Base-by-base conservation (phyloP, 1,139 yeast genomes). In the Geotrichum klebahnii region DNA sequence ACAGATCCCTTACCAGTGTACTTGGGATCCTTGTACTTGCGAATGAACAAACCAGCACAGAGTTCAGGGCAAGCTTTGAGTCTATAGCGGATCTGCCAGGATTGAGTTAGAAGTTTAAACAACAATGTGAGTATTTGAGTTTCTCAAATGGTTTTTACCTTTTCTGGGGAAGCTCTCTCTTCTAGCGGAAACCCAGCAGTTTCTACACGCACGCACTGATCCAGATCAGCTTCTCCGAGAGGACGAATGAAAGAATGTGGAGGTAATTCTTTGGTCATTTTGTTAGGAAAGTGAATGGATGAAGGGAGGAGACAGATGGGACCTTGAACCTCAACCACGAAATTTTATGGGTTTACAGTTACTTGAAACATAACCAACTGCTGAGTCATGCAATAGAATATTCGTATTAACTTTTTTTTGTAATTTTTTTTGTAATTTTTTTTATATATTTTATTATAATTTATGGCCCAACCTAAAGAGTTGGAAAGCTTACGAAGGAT, bases 21-120 rank as follows among this genome's bases (percentile, higher is more conserved):
- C 24, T 35, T 41, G 28, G 48, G 52, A 42, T 33, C 51, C 33
- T 55, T 51, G 67, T 82, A 86, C 53, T 80, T 81, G 64, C 97
- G 77, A 47, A 86, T 74, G 62, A 90, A 90, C 54, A 90, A 74
- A 1, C 97, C 97, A 5, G 90, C 80, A 58, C 94, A 82, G 55
- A 90, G 76, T 66, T 90, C 98, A 9, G 97, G 97, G 65, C 97
- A 89, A 2, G 74, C 80, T 1, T 77, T 76, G 57, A 90, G 73
- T 60, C 97, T 76, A 70, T 86, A 90, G 56, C 71, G 69, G 53
- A 48, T 35, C 51, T 46, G 23, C 4, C 5, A 2, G 2, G 22
- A 19, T 10, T 32, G 9, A 5, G 10, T 4, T 32, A 4, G 35
- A n/a, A 5, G n/a, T 4, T 9, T 32, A 10, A 14, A 32, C 31